Evolutionary conservation across 371 early-diverging fungal species (phyloP).

Genomic region (Rhizopus sp.): DNA sequence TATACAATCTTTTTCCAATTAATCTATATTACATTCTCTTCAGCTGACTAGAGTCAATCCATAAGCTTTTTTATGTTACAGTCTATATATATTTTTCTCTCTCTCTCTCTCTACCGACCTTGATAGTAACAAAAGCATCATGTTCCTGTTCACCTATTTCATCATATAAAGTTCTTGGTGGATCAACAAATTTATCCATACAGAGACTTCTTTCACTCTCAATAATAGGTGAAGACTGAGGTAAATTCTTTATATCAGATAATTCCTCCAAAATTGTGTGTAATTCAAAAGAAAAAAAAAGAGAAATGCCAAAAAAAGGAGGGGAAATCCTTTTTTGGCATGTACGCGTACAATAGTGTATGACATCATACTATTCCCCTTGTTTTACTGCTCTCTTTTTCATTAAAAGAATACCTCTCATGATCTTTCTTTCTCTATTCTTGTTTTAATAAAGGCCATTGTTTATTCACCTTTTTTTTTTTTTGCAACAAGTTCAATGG

Average conservation of each 20-base stretch:
- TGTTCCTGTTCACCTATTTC: conserved; percentile 22
- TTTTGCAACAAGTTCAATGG: neutral
- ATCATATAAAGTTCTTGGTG: conserved; percentile 26
- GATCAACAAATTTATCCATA: conserved; percentile 24
- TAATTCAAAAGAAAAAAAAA: too few relatives aligned
- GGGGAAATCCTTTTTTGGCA: too few relatives aligned
- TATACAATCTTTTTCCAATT: too few relatives aligned
- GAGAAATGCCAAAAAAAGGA: too few relatives aligned
- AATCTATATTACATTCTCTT: neutral
- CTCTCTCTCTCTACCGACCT: neutral
- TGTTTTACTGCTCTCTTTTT: too few relatives aligned
- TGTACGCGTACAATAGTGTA: too few relatives aligned
- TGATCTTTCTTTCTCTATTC: too few relatives aligned
- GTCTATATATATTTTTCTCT: neutral
- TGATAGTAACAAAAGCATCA: conserved; percentile 13
- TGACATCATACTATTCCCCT: too few relatives aligned
- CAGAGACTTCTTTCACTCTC: conserved; percentile 14
- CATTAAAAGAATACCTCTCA: too few relatives aligned
- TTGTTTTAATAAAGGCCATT: too few relatives aligned
- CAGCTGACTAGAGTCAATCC: conserved; percentile 18
- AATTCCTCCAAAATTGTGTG: neutral
- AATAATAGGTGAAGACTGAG: conserved; percentile 27
- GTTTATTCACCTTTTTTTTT: too few relatives aligned
- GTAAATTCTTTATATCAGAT: conserved; percentile 15
- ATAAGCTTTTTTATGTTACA: neutral